These are phyloP conservation scores for Scheffersomyces cryptocercus DNA, from an alignment of 1,139 yeast species.

Conservation along the genomic window DNA sequence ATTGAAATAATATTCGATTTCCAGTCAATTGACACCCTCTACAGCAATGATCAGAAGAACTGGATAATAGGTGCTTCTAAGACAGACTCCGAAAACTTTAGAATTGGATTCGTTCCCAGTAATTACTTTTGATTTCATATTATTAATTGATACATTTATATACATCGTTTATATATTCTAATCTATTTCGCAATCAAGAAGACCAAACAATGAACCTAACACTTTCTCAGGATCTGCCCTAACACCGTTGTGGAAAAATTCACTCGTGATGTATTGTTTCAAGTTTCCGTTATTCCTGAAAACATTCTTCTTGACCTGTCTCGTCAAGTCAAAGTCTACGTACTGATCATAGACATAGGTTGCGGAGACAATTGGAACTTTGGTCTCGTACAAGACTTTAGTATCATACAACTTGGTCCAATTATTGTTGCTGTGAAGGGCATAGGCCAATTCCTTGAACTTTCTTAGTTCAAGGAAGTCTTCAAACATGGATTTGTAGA, in stretches of 20 bases:
- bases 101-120: slow-evolving; percentile 46
- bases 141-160: slow-evolving; percentile 1
- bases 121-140: slow-evolving; percentile 22
- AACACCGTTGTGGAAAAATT: slow-evolving; percentile 55
- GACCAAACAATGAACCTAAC: slow-evolving; percentile 38
- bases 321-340: slow-evolving; percentile 50
- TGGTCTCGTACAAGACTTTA: slow-evolving; percentile 30
- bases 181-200: slow-evolving; percentile 48
- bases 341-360: slow-evolving; percentile 53
- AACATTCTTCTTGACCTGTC: slow-evolving; percentile 29
- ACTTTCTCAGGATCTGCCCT: slow-evolving; percentile 43
- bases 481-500: slow-evolving; percentile 49
- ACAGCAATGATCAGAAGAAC: slow-evolving; percentile 20
- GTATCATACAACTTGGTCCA: slow-evolving; percentile 49
- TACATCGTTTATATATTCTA: slow-evolving; percentile 13
- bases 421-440: slow-evolving; percentile 36
- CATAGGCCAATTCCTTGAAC: slow-evolving; percentile 41
- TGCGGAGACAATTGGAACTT: slow-evolving; percentile 54
- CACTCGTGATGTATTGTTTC: slow-evolving; percentile 48
- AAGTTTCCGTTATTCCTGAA: slow-evolving; percentile 36
- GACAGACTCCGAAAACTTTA: slow-evolving; percentile 11
- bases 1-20: slow-evolving; percentile 38
- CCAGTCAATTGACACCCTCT: slow-evolving; percentile 25
- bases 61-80: slow-evolving; percentile 38
- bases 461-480: slow-evolving; percentile 46